Evolutionary conservation across 495 filamentous ascomycete species (phyloP).

Genomic region (Cetradonia linearis): DNA sequence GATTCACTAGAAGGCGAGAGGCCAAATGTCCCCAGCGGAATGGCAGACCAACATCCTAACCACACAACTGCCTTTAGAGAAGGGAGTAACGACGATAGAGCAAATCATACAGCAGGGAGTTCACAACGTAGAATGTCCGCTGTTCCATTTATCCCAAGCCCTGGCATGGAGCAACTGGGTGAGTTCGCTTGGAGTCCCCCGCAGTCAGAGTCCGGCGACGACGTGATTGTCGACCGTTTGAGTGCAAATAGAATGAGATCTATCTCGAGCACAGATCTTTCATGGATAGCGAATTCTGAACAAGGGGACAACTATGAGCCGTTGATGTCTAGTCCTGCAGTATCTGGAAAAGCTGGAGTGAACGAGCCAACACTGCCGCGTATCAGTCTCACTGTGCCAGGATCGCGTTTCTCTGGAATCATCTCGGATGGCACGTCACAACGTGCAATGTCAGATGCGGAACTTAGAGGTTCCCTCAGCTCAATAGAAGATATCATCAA

Average conservation of each 20-base stretch:
- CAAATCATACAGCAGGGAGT: background rate
- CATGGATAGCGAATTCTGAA: background rate
- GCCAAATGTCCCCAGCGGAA: background rate
- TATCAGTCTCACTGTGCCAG: conserved; percentile 1
- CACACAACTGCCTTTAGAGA: background rate
- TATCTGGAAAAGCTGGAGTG: background rate
- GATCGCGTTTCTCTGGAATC: conserved; percentile 8
- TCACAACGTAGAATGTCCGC: background rate
- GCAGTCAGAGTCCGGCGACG: conserved; percentile 3
- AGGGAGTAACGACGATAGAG: too few relatives aligned
- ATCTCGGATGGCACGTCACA: conserved; percentile 16
- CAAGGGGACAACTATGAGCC: background rate
- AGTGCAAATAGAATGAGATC: background rate
- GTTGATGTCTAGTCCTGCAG: background rate
- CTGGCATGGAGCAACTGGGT: background rate
- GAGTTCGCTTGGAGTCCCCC: conserved; percentile 10
- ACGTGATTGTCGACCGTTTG: background rate
- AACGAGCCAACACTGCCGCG: background rate
- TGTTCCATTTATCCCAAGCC: background rate
- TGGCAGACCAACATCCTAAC: background rate
- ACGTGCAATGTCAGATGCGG: conserved; percentile 17
- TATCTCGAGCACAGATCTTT: background rate
- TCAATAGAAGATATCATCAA: conserved; percentile 5
- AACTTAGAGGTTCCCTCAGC: conserved; percentile 15
- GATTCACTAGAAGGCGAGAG: background rate